Evolutionary conservation across 2,329 filamentous ascomycete species (phyloP).

Genomic region (Diaporthe nobilis): DNA sequence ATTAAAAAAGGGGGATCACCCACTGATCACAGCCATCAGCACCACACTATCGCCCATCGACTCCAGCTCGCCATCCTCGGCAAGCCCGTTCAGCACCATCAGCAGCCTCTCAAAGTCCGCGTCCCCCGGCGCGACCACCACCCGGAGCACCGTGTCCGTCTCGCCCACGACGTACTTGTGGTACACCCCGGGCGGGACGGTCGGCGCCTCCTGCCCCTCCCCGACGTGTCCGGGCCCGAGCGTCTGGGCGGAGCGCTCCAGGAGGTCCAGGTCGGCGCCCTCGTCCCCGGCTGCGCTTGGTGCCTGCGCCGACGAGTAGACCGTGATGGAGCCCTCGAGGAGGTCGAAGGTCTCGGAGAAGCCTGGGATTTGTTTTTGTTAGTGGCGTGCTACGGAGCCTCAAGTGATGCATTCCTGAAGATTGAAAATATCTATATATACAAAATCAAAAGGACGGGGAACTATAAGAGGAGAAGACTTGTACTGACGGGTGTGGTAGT

Average conservation of each 20-base stretch:
- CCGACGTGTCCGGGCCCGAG: background rate
- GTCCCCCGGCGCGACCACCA: slow-evolving; percentile 39
- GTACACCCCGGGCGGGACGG: slow-evolving; percentile 34
- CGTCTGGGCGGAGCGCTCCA: slow-evolving; percentile 21
- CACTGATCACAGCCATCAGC: slow-evolving; percentile 38
- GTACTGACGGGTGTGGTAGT: slow-evolving; percentile 40
- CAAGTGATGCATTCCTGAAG: background rate
- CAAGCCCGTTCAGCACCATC: slow-evolving; percentile 42
- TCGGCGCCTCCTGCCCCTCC: background rate
- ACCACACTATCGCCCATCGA: slow-evolving; percentile 37
- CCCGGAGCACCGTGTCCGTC: slow-evolving; percentile 33
- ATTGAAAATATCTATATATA: too few species aligned
- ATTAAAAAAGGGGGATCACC: background rate
- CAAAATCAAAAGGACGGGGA: too few species aligned
- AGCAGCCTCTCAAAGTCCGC: slow-evolving; percentile 43
- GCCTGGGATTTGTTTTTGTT: background rate
- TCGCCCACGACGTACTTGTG: slow-evolving; percentile 42
- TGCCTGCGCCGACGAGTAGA: slow-evolving; percentile 34
- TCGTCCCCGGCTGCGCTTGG: slow-evolving; percentile 27
- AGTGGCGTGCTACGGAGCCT: background rate
- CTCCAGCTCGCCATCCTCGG: slow-evolving; percentile 41
- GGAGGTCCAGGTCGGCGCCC: slow-evolving; percentile 4
- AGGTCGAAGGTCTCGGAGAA: slow-evolving; percentile 44
- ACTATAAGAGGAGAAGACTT: background rate
- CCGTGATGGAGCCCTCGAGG: slow-evolving; percentile 41